Percentiles rank a stretch among this genome's conserved stretches.
phyloP scores from a whole-genome alignment of 2,329 filamentous ascomycete species.

The Aspergillus clavatus region DNA sequence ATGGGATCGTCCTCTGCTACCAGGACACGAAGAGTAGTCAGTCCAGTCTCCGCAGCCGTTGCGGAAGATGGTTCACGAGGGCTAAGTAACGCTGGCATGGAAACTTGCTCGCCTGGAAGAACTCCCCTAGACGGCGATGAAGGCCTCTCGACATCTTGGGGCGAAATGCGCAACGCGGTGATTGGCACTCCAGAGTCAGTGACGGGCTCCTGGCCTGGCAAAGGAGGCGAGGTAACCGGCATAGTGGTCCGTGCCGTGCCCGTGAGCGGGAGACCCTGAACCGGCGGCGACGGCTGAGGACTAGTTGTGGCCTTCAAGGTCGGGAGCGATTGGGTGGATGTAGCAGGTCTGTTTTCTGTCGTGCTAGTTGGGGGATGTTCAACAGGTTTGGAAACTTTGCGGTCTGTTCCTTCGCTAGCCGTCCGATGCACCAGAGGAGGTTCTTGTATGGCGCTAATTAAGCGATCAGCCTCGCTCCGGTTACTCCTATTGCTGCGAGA shows the following conservation, averaged over 20 bases:
- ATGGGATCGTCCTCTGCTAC: constrained; percentile 86
- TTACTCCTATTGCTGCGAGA: constrained; percentile 21
- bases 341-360: constrained; percentile 12
- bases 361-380: constrained; percentile 6
- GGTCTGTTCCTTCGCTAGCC: constrained; percentile 12
- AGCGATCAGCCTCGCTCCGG: constrained; percentile 37
- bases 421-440: constrained; percentile 20
- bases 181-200: constrained; percentile 33
- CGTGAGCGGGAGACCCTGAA: neutral
- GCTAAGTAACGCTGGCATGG: constrained; percentile 3
- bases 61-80: neutral
- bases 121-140: constrained; percentile 1
- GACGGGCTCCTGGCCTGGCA: constrained; percentile 25
- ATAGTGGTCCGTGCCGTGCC: neutral
- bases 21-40: constrained; percentile 52
- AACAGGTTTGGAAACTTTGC: neutral
- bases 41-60: too few species aligned
- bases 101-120: neutral
- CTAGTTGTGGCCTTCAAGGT: neutral
- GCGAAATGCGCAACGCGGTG: constrained; percentile 26
- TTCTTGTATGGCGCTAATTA: constrained; percentile 42
- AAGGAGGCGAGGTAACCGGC: neutral
- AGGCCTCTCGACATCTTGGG: constrained; percentile 14
- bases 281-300: neutral
- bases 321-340: constrained; percentile 6